Conservation (phyloP, 1,284 basidiomycete genomes). For the Veloporphyrellus conicus region DNA sequence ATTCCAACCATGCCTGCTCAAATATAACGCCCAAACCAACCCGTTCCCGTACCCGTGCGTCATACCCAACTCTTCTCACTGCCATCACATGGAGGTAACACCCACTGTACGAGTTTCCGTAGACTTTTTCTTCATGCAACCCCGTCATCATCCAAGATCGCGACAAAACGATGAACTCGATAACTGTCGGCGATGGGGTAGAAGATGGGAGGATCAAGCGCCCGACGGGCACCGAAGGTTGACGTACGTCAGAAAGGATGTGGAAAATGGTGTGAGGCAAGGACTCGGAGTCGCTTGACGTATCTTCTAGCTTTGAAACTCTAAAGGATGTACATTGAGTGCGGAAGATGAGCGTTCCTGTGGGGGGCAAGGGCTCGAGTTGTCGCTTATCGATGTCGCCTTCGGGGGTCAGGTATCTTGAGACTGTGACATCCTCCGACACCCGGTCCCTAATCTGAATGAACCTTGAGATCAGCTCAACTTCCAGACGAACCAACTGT, state of each 20-base stretch:
- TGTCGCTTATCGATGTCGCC: background rate
- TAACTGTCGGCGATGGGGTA: conserved; percentile 4
- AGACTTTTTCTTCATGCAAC: conserved; percentile 13
- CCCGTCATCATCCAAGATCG: conserved; percentile 3
- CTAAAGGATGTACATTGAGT: background rate
- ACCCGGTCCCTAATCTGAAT: background rate
- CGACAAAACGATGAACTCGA: conserved; percentile 22
- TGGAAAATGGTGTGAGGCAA: conserved; percentile 17
- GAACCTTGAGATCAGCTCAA: background rate
- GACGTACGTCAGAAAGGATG: conserved; percentile 3
- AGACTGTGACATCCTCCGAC: background rate
- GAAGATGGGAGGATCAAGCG: conserved; percentile 18
- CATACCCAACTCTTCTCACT: conserved; percentile 2
- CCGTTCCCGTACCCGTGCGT: conserved; percentile 12
- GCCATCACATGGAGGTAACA: conserved; percentile 26
- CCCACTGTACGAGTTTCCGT: conserved; percentile 11
- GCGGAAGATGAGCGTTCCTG: background rate
- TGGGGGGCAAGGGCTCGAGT: background rate
- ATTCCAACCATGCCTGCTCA: conserved; percentile 14
- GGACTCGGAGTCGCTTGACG: no score
- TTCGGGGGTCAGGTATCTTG: background rate
- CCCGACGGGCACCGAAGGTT: conserved; percentile 3
- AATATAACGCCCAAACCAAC: conserved; percentile 13
- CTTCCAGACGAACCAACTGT: background rate
- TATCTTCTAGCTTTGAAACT: conserved; percentile 4